A percentile compares a stretch with the other conserved stretches of the same genome.
These are phyloP conservation scores for Hericium coralloides DNA, from an alignment of 768 basidiomycete species.

Conservation along the genomic window DNA sequence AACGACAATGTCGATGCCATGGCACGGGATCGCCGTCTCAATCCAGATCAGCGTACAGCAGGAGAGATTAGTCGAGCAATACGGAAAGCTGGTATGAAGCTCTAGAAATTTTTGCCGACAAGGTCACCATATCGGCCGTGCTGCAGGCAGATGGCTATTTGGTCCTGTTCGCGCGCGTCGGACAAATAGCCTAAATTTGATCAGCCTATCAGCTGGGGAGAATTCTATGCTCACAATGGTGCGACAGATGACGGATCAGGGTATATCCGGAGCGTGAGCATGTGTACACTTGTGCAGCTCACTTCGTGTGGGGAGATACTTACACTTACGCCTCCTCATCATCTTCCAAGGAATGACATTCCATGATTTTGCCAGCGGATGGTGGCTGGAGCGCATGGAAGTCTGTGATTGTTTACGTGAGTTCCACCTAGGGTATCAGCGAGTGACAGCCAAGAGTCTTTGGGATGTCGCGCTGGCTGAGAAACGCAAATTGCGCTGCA, in stretches of 20 bases:
- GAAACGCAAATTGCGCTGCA: neutral
- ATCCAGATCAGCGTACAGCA: conserved; percentile 75
- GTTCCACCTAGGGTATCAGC: neutral
- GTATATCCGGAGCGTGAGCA: neutral
- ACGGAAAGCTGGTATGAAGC: conserved; percentile 42
- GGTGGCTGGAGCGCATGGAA: neutral
- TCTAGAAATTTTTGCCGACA: conserved; percentile 1
- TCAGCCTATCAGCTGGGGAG: neutral
- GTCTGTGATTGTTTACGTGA: neutral
- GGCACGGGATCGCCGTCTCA: conserved; percentile 72
- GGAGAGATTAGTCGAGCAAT: conserved; percentile 67
- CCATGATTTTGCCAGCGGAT: neutral
- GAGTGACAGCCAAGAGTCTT: neutral
- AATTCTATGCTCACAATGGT: neutral
- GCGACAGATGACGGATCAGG: neutral
- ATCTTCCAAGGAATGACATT: neutral
- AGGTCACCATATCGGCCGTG: neutral
- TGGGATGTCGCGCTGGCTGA: neutral
- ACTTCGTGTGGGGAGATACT: neutral
- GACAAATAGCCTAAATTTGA: conserved; percentile 9
- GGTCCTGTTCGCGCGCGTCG: neutral
- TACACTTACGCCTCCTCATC: neutral
- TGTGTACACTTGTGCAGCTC: neutral
- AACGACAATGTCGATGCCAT: conserved; percentile 66
- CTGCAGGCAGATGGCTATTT: neutral